phyloP scores from a whole-genome alignment of 2,329 filamentous ascomycete species.

The Hypoxylon sp. region DNA sequence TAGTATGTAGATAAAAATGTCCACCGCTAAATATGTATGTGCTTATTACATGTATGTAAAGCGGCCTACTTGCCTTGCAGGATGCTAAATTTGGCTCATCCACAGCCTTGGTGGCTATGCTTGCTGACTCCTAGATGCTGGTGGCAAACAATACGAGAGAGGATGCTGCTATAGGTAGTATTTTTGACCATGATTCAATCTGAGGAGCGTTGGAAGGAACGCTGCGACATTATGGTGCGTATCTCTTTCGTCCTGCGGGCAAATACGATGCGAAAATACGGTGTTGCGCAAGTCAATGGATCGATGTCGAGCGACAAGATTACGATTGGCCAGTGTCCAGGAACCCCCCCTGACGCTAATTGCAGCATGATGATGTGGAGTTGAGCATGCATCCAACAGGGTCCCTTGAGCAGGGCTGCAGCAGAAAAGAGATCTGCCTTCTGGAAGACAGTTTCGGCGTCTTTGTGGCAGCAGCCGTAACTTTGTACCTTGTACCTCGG shows the following conservation, averaged over 20 bases:
- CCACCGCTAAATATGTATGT: slow-evolving; percentile 16
- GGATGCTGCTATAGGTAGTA: slow-evolving; percentile 29
- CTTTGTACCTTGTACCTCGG: slow-evolving; percentile 33
- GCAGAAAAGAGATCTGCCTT: slow-evolving; percentile 46
- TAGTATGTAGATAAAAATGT: slow-evolving; percentile 12
- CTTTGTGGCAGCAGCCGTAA: slow-evolving; percentile 34
- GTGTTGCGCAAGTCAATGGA: slow-evolving; percentile 46
- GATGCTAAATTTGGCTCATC: slow-evolving; percentile 36
- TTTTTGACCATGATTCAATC: slow-evolving; percentile 30
- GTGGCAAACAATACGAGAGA: slow-evolving; percentile 28
- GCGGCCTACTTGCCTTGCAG: slow-evolving; percentile 16
- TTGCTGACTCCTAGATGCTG: slow-evolving; percentile 19
- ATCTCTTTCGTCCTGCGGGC: slow-evolving; percentile 29
- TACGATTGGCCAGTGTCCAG: slow-evolving; percentile 38
- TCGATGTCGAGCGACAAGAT: slow-evolving; percentile 44
- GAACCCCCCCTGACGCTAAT: slow-evolving; percentile 46
- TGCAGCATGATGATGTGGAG: slow-evolving; percentile 47
- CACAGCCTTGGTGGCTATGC: slow-evolving; percentile 32
- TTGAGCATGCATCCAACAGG: slow-evolving; percentile 42
- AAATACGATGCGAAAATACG: slow-evolving; percentile 48
- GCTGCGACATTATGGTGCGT: slow-evolving; percentile 31
- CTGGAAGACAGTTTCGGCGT: slow-evolving; percentile 44
- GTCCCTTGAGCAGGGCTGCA: slow-evolving; percentile 46
- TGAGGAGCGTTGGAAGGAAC: slow-evolving; percentile 34
- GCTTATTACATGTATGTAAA: slow-evolving; percentile 12